phyloP scores from a whole-genome alignment of 106 monocot species.

The Dioscorea zingiberensis region DNA sequence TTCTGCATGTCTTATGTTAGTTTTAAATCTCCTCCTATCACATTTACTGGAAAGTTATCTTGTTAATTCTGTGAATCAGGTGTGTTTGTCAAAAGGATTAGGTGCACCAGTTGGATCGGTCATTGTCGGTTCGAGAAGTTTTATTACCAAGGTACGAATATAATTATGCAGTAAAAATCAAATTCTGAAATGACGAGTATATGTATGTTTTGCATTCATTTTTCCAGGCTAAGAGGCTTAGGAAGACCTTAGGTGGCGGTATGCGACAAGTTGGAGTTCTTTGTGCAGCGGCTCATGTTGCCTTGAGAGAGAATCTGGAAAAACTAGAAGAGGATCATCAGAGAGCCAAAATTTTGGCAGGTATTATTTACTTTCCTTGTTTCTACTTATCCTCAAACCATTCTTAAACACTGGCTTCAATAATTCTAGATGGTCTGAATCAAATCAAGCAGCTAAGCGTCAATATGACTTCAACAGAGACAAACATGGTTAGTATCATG shows the following conservation, averaged over 20 bases:
- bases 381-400: neutral
- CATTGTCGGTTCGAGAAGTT: constrained; percentile 67
- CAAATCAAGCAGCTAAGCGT: constrained; percentile 58
- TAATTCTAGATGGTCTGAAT: constrained; percentile 52
- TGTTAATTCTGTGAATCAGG: constrained; percentile 27
- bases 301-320: constrained; percentile 55
- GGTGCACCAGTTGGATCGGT: constrained; percentile 97
- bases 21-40: neutral
- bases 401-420: neutral
- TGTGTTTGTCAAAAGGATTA: constrained; percentile 93
- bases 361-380: constrained; percentile 18
- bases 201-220: neutral
- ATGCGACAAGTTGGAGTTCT: constrained; percentile 98
- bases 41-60: too few relatives aligned
- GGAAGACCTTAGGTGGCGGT: constrained; percentile 91
- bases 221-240: constrained; percentile 75
- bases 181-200: neutral
- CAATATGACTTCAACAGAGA: constrained; percentile 58
- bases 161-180: neutral
- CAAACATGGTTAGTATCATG: constrained; percentile 89
- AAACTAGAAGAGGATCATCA: constrained; percentile 81
- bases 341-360: constrained; percentile 76
- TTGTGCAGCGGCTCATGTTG: constrained; percentile 85
- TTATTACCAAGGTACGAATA: constrained; percentile 67
- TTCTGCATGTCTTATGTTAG: neutral